phyloP scores from a whole-genome alignment of 331 rosid species.

The Malus hybrid region DNA sequence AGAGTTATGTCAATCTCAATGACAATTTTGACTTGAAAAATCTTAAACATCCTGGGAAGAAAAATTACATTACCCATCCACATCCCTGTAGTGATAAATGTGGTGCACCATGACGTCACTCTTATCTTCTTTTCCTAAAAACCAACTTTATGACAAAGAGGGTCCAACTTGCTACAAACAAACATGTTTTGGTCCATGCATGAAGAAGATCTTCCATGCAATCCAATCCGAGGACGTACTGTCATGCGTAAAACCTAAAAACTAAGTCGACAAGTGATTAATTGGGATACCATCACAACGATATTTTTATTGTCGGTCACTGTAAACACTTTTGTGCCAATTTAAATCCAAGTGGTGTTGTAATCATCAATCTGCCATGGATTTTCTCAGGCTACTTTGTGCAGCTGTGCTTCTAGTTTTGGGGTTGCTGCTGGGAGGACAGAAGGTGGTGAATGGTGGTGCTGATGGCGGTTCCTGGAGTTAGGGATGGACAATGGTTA shows the following conservation, averaged over 20 bases:
- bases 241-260: no score
- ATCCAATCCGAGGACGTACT: no score
- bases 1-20: no score
- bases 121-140: background rate
- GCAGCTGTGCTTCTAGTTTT: constrained; percentile 22
- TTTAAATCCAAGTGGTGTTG: background rate
- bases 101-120: background rate
- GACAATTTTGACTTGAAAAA: no score
- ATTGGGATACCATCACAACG: no score
- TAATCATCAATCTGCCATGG: constrained; percentile 19
- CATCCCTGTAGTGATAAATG: background rate
- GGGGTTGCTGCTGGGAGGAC: constrained; percentile 1
- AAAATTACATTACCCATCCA: background rate
- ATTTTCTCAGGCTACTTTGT: constrained; percentile 14
- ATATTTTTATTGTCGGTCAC: no score
- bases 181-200: no score
- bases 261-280: no score
- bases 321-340: background rate
- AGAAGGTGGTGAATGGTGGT: constrained; percentile 8
- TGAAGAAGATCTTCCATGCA: no score
- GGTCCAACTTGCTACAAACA: no score
- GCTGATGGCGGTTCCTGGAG: constrained; percentile 12
- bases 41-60: no score
- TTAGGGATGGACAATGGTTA: background rate
- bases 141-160: background rate